Evolutionary conservation across 2,329 filamentous ascomycete genomes (phyloP), one percentile per base, ranked within the genome.

Genomic region (Chaetomium sp.): DNA sequence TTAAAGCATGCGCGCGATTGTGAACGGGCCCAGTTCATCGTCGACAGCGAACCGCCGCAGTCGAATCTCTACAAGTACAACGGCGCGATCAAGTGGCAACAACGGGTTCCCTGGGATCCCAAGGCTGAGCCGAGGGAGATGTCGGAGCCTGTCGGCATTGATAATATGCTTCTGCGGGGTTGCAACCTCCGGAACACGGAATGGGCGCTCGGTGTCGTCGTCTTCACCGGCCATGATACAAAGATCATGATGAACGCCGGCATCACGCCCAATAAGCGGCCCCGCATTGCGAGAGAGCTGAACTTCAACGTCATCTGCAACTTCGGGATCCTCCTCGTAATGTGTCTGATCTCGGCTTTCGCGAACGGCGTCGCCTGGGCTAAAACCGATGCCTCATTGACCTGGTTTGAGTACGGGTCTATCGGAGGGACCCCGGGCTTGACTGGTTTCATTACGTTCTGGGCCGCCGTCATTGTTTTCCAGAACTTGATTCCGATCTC

Each of bases 181-280:
- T 97, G 93, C 78, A 96, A 93, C 71, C 79, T 99, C 57, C 88
- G 93, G 69, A 99, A 98, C 76, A 99, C 95, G 0, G 93, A 98
- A 74, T 99, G 95, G 95, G 85, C 93, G 61, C 84, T 99, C 6
- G 95, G 93, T 60, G 85, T 99, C 3, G 94, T 98, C 57, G 82
- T 96, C 21, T 99, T 96, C 78, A 98, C 95, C 16, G 95, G 95
- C 38, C 88, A 93, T 74, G 94, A 99, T 76, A 97, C 94, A 38
- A 99, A 98, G 80, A 98, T 97, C 76, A 99, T 99, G 95, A 90
- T 97, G 81, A 99, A 99, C 75, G 91, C 95, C 31, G 95, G 95
- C 66, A 90, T 94, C 67, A 99, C 95, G 1, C 95, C 96, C 13
- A 96, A 88, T 75, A 99, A 99, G 81, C 90, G 94, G 68, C 87